Evolutionary conservation across 2,329 filamentous ascomycete genomes (phyloP), one percentile per base, ranked within the genome.

Genomic region (Fusarium bulbicola): DNA sequence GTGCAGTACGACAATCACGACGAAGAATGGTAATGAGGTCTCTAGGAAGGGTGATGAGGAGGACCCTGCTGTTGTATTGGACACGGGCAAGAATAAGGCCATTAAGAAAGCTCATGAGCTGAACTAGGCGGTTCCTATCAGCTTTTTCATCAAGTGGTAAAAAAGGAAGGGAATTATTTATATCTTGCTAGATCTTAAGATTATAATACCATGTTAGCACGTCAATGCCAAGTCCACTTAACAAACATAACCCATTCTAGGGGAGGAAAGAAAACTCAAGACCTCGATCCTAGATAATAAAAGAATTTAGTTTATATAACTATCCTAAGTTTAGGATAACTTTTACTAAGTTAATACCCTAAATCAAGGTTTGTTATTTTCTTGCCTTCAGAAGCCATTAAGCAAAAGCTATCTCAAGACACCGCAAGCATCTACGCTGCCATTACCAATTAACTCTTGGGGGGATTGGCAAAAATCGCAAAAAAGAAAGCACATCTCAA

Each of bases 1-100:
- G 49, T 62, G 11, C 1, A 72, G 68, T 20, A 67, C 71, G 5
- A 56, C 50, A 0, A 82, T 85, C 24, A 79, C 74, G 32, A 86
- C 84, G 3, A 85, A 85, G 72, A 77, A 77, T 13, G 84, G 84
- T 0, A 85, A 84, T 43, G 54, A 82, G 43, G 83, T 85, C 2
- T 79, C 80, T 1, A 81, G 84, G 4, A 77, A 85, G 18, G 84
- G 84, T 9, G 71, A 82, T 12, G 63, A 79, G 0, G 80, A 84
- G 14, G 84, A 85, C 15, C 84, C 84, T 5, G 84, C 84, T 0
- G 83, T 86, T 8, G 78, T 86, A 7, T 52, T 86, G 6, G 83
- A 85, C 43, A 79, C 83, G 0, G 82, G 83, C 6, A 84, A 83
- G 68, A 83, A 81, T 3, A 84, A 84, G 70, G 84, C 82, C 1